Base-by-base conservation (phyloP, 768 basidiomycete species). In the Tulasnella sp. region DNA sequence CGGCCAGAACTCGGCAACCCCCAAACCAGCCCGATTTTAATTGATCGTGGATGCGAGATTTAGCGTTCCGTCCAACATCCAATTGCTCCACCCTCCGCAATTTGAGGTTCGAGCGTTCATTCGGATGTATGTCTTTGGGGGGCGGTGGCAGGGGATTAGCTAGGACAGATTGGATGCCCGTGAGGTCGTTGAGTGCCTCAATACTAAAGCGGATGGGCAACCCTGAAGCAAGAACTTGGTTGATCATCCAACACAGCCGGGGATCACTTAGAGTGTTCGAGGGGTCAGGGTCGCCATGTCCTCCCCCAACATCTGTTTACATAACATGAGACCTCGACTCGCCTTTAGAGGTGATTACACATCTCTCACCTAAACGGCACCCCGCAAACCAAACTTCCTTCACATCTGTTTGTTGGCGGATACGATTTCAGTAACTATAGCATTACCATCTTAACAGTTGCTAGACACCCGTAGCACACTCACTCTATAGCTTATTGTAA, bases 321-420 rank as follows among this genome's bases (percentile, higher is more conserved):
- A 69, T 11, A 12, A 54, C 50, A 24, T 24, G 5, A 5, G 34
- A 8, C 11, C 31, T 34, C 28, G 12, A 14, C 1, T n/a, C 28
- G 34, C 34, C 28, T 16, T n/a, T 31, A 12, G 34, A 6, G 64
- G 9, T 22, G n/a, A n/a, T 20, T n/a, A 28, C 28, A 12, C 28
- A 1, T 24, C 22, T 58, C 81, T 44, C 54, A 82, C 82, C 82
- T 6, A 72, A 76, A 64, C 82, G 83, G n/a, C 82, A 81, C 6
- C 84, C 84, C 6, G 83, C 75, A 76, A 84, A 84, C 82, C 82
- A 84, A 0, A 84, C 82, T 72, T 84, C 82, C 74, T 80, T 79
- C 50, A 83, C 73, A 50, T 80, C 46, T n/a, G n/a, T n/a, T n/a
- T n/a, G n/a, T n/a, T n/a, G n/a, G n/a, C n/a, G n/a, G n/a, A n/a